These are phyloP conservation scores for Populus hybrid DNA, from an alignment of 441 rosid genomes.

Conservation along the genomic window DNA sequence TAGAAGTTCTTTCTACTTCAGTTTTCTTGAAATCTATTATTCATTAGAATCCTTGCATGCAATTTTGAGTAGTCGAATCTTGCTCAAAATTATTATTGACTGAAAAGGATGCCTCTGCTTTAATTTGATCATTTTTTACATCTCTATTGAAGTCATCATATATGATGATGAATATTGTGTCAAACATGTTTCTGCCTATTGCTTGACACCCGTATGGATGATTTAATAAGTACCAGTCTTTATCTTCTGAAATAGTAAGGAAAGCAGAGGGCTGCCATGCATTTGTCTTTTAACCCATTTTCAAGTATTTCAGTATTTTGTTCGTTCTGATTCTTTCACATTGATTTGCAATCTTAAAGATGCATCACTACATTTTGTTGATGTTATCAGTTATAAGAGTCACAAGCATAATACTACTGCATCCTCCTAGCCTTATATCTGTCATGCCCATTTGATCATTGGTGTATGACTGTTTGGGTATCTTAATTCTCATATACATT, in stretches of 20 bases:
- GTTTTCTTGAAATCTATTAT: background rate
- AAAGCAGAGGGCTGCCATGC: background rate
- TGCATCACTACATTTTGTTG: background rate
- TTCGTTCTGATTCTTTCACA: background rate
- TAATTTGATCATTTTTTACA: background rate
- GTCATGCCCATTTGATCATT: background rate
- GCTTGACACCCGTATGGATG: background rate
- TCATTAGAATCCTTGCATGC: background rate
- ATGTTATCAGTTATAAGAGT: background rate
- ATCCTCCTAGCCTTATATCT: background rate
- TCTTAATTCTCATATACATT: background rate
- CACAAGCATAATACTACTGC: background rate
- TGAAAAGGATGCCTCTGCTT: background rate
- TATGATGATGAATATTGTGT: background rate
- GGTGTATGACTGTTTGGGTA: background rate
- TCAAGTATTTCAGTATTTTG: background rate
- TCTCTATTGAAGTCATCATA: background rate
- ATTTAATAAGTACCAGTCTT: background rate
- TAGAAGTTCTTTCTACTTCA: constrained; percentile 23
- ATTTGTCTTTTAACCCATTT: background rate
- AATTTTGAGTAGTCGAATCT: background rate
- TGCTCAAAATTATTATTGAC: background rate
- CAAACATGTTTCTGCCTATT: background rate
- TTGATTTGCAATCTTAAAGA: background rate
- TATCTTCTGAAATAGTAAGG: background rate